A percentile compares a stretch with the other conserved stretches of the same genome.
phyloP scores from a whole-genome alignment of 768 basidiomycete genomes.

The Mycena chlorophos region DNA sequence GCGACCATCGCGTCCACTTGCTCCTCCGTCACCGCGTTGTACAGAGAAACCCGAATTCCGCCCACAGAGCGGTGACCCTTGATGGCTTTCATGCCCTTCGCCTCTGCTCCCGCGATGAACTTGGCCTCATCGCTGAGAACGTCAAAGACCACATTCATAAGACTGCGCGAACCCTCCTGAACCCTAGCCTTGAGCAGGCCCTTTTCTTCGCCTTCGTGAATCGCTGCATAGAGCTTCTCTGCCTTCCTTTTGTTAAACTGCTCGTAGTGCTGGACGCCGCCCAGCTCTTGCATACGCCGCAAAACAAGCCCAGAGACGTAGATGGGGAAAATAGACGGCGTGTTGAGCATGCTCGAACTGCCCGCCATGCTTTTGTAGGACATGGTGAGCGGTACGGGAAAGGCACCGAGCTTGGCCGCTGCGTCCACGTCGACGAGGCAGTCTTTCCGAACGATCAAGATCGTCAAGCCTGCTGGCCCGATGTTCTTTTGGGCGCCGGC shows the following conservation, averaged over 20 bases:
- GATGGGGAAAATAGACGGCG: constrained; percentile 87
- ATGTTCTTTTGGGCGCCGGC: constrained; percentile 99
- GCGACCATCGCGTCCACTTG: constrained; percentile 61
- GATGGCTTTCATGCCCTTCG: constrained; percentile 76
- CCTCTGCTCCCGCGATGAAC: constrained; percentile 82
- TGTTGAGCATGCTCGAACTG: constrained; percentile 82
- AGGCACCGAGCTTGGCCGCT: constrained; percentile 69
- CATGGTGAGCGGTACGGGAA: constrained; percentile 74
- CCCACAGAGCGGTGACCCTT: constrained; percentile 78
- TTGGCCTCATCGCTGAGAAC: constrained; percentile 71
- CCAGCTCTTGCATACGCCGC: constrained; percentile 60
- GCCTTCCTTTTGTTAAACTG: constrained; percentile 71
- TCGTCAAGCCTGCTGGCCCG: constrained; percentile 89
- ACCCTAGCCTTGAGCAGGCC: constrained; percentile 77
- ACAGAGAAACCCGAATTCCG: constrained; percentile 74
- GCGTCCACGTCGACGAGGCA: constrained; percentile 88
- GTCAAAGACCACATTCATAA: constrained; percentile 95
- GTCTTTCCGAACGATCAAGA: constrained; percentile 94
- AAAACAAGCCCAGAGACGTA: constrained; percentile 90
- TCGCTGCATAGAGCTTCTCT: constrained; percentile 68
- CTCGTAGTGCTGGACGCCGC: constrained; percentile 68
- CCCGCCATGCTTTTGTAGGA: constrained; percentile 84
- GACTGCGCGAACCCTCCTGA: constrained; percentile 73
- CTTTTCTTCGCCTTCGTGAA: constrained; percentile 68
- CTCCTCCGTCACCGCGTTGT: constrained; percentile 84